Base-by-base conservation (phyloP, 352 stramenopile genomes). In the Phytophthora cryptogea region DNA sequence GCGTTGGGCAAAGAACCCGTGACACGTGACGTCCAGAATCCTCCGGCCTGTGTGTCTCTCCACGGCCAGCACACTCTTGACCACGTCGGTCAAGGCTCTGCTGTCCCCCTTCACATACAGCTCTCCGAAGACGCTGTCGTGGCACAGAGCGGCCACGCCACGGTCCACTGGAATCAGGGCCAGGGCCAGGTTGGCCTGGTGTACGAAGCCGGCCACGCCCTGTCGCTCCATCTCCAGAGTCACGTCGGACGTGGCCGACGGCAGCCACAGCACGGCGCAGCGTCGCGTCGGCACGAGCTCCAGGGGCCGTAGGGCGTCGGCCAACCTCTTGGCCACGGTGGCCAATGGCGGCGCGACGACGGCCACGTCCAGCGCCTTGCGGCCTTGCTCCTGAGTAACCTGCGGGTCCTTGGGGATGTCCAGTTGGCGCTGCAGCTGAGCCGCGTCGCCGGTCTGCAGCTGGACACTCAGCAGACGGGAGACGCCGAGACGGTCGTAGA, bases 141-240 rank as follows among this genome's bases (percentile, higher is more conserved):
- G 72, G 42, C 81, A 91, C 39, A 93, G 59, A 9, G 78, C 74
- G 14, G 71, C 69, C 23, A 91, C 81, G 17, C 73, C 55, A 8
- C 63, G 60, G 42, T 91, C 84, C 32, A 89, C 69, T 0, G 81
- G 84, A 27, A 93, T 60, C 10, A 93, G 49, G 0, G 76, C 80
- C 6, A 93, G 56, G 17, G 67, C 59, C 35, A 93, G 61, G 46
- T 89, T 80, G 13, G 61, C 50, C 66, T 93, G 74, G 13, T 39
- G 40, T 6, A 89, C 66, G 28, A 88, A 71, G 5, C 74, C 81
- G 14, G 74, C 68, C 1, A 90, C 65, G 1, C 82, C 84, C 55
- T 91, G 80, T 7, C 78, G 74, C 43, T 93, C 84, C 81, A 93
- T 89, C 54, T 93, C 84, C 27, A 91, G 48, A 20, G 72, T 52